Evolutionary conservation across 331 rosid genomes (phyloP), one percentile per base, ranked within the genome.

Genomic region (Malus hybrid): DNA sequence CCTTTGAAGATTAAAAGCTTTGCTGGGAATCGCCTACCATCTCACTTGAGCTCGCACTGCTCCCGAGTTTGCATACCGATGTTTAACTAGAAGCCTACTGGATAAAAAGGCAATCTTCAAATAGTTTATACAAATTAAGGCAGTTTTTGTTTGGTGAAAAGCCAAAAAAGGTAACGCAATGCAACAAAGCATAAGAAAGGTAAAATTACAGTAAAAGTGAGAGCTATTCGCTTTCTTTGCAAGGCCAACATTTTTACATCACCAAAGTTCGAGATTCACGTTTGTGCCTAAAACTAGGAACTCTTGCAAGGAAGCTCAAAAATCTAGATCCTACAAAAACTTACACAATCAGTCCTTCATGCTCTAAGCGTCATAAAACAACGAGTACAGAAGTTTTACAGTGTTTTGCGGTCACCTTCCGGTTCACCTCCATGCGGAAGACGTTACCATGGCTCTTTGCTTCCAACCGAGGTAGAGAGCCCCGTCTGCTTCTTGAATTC

Each of bases 401-500:
- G 18, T 24, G 57, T 62, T 63, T 74, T 79, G 67, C 16, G 34
- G 69, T 60, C 71, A 71, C 67, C 65, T 42, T 57, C 70, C 32
- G 42, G 46, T 15, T 62, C 86, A 92, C 79, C 81, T 82, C 99
- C 99, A 95, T 2, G 98, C 97, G 14, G 98, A 92, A 29, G 83
- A 82, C 65, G 98, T 84, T 10, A 69, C 82, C 93, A 95, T 32
- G 18, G 67, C 78, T 85, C 91, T 90, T 55, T 70, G 79, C 81
- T 71, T 92, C 99, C 99, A 95, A 12, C 80, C 69, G 39, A 95
- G 89, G 85, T 79, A 88, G 19, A 92, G 86, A 15, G 93, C 93
- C 55, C 87, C 93, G 28, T 85, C 76, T 0, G 5, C 65, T 15
- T 78, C 73, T 62, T 78, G 80, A 10, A 88, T 69, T 82, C 93